Evolutionary conservation across 148 eudicot genomes (phyloP), one percentile per base, ranked within the genome.

Genomic region (Silene latifolia): DNA sequence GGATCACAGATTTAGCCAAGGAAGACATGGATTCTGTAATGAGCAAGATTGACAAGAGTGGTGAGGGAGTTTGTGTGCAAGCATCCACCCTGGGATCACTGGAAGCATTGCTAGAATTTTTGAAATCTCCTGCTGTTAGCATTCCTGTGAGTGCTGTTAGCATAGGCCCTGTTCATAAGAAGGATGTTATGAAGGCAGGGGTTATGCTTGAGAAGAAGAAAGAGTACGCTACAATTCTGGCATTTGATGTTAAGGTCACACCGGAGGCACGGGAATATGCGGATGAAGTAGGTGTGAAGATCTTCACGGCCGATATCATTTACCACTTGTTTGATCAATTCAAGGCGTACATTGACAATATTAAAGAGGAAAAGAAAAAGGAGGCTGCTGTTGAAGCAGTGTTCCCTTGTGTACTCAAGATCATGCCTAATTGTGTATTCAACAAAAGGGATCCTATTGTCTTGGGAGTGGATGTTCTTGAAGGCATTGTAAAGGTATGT

Each of bases 181-280:
- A 94, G 81, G 98, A 92, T 83, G 97, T 94, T 59, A 88, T 92
- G 96, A 90, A 85, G 81, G 97, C 98, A 15, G 89, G 98, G 77
- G 96, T 92, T 25, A 94, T 94, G 97, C 92, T 94, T 75, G 97
- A 94, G 83, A 94, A 92, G 96, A 92, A 87, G 81, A 94, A 87
- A 77, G 98, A 94, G 84, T 94, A 82, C 80, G 97, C 93, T 32
- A 88, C 98, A 13, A 94, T 94, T n/a, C 80, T 94, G 80, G 97
- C 98, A 44, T 94, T 94, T 67, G 98, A 94, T 85, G 98, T 94
- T 69, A 92, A 90, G 89, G 97, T 94, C 74, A 92, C 96, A 23
- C 89, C 86, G 17, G 98, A 94, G 80, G 97, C 93, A 70, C 87
- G 92, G 77, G 96, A 87, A 61, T 91, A 87, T 85, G 96, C 98